A percentile compares a stretch with the other conserved stretches of the same genome.
Evolutionary conservation across 2,329 filamentous ascomycete species (phyloP).

Genomic region (Aspergillus alliaceus): DNA sequence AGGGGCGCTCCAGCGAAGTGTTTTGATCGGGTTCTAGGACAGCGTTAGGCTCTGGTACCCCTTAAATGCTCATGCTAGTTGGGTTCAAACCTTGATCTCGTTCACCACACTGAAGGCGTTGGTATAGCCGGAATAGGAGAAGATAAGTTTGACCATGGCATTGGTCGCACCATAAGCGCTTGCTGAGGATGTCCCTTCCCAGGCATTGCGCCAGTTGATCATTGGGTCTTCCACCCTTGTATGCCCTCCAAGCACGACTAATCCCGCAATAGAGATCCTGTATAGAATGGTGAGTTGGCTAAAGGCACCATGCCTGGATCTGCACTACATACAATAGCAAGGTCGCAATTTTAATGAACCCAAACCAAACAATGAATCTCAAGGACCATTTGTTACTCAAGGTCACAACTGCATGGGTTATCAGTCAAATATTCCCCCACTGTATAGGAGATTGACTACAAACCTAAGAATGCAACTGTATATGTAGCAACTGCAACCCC

Average conservation of each 20-base stretch:
- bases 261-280: background rate
- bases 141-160: background rate
- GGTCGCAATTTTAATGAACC: background rate
- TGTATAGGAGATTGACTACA: background rate
- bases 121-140: background rate
- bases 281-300: background rate
- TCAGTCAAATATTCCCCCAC: background rate
- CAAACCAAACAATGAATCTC: background rate
- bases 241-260: background rate
- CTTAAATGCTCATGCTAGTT: too few relatives aligned
- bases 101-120: background rate
- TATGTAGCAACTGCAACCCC: background rate
- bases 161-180: background rate
- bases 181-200: background rate
- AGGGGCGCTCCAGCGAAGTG: slow-evolving; percentile 52
- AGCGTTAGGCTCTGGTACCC: background rate
- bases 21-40: slow-evolving; percentile 56
- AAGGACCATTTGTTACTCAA: background rate
- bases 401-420: background rate
- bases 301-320: too few relatives aligned
- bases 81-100: background rate
- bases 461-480: background rate
- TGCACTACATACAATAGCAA: background rate
- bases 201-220: background rate
- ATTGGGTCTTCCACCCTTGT: background rate